Evolutionary conservation across 352 stramenopile genomes (phyloP), one percentile per base, ranked within the genome.

Genomic region (Plasmopara muralis): DNA sequence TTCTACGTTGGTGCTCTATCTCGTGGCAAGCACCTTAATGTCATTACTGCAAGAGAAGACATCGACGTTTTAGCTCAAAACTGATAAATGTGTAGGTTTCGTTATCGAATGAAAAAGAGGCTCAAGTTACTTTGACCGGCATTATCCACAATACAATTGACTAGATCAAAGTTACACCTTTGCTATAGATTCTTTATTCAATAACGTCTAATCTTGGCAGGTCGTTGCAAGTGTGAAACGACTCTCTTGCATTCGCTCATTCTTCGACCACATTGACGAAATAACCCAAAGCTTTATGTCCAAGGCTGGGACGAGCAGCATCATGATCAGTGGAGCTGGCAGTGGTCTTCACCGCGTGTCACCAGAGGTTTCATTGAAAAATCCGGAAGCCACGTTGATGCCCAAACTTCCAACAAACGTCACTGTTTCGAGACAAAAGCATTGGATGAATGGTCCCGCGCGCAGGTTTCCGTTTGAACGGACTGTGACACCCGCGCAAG

Each of bases 331-430:
- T 33, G 45, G 53, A n/a, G 29, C 48, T 16, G 57, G 53, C 47
- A 68, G 62, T 31, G 70, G 61, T 14, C 50, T 70, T 47, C 76
- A 85, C 44, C 78, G 78, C 49, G 78, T 89, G 46, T 85, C 78
- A 33, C 78, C 78, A 14, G 78, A 89, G 59, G 74, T 89, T 51
- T 79, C 72, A 33, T 62, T 81, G 46, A 85, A 84, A 68, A 74
- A 68, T 62, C 73, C 72, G 29, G 73, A 77, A 41, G 65, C 75
- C 31, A 68, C 62, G 16, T 55, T 89, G 33, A 86, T 72, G 39
- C 75, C 78, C 29, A 87, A 89, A 62, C 50, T 77, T 15, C 78
- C 76, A 4, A 64, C 60, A 15, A 72, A 74, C 29, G 48, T 80
- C 30, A 58, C 64, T n/a, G 55, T 70, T 29, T 64, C 47, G 46